These are phyloP conservation scores for Dictyostelium purpureum DNA, from an alignment of 78 protist species.

Conservation along the genomic window DNA sequence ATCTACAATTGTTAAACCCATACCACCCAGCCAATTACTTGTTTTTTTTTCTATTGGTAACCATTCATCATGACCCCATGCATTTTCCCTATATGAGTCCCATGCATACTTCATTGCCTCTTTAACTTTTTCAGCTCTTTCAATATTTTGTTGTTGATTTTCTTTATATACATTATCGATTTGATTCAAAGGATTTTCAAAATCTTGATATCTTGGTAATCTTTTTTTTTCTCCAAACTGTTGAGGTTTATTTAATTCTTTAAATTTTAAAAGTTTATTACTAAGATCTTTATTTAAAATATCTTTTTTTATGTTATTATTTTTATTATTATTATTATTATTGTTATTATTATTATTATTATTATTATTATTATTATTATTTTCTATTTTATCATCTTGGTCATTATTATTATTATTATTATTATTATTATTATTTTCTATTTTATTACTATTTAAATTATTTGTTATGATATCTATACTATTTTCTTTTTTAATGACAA, in stretches of 20 bases:
- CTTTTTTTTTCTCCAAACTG: not conserved
- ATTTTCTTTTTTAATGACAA: too few relatives aligned
- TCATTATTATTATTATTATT: not conserved
- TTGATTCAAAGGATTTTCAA: not conserved
- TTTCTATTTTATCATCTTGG: not conserved
- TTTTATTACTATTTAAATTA: too few relatives aligned
- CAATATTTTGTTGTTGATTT: not conserved
- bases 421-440: not conserved
- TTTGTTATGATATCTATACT: too few relatives aligned
- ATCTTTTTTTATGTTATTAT: not conserved
- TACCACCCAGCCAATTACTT: slow-evolving; percentile 68
- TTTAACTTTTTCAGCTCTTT: slow-evolving; percentile 8
- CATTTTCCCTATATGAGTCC: slow-evolving; percentile 77
- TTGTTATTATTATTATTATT: not conserved
- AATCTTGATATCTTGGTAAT: not conserved
- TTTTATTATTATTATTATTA: not conserved
- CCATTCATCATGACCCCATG: slow-evolving; percentile 85
- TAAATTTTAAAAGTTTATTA: not conserved
- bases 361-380: not conserved
- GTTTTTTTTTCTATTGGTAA: not conserved
- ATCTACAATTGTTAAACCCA: slow-evolving; percentile 85
- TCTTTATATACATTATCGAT: slow-evolving; percentile 12
- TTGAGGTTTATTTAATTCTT: not conserved
- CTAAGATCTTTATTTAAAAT: not conserved
- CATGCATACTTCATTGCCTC: slow-evolving; percentile 82